phyloP scores from a whole-genome alignment of 148 eudicot genomes.

The Tetragonia tetragonoides region DNA sequence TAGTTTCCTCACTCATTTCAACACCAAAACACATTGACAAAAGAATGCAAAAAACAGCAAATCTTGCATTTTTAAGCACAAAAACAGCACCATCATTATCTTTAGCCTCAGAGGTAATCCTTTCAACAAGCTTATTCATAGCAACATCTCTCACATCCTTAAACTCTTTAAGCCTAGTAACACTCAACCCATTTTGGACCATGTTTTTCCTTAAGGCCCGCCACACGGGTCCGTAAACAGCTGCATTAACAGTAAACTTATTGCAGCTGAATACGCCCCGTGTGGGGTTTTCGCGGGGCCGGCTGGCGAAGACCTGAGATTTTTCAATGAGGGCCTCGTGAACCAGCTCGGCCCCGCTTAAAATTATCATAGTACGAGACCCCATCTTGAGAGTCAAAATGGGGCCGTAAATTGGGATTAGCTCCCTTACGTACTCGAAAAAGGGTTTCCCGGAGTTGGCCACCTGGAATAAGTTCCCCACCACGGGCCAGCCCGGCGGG shows the following conservation, averaged over 20 bases:
- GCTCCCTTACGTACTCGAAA: conserved; percentile 59
- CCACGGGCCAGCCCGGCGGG: conserved; percentile 87
- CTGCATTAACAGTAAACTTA: conserved; percentile 85
- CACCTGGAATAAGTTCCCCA: conserved; percentile 88
- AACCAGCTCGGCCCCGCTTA: conserved; percentile 54
- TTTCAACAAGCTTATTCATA: conserved; percentile 58
- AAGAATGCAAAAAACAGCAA: conserved; percentile 73
- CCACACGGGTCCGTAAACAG: conserved; percentile 81
- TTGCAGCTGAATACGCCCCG: conserved; percentile 66
- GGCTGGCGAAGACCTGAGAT: conserved; percentile 66
- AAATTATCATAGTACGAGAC: conserved; percentile 65
- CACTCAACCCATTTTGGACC: conserved; percentile 83
- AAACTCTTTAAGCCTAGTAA: conserved; percentile 48
- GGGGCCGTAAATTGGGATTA: conserved; percentile 64
- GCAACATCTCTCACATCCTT: conserved; percentile 38
- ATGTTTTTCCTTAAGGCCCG: conserved; percentile 71
- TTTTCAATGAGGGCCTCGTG: conserved; percentile 69
- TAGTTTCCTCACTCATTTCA: conserved; percentile 70
- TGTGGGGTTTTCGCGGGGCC: conserved; percentile 83
- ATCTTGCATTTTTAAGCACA: conserved; percentile 62
- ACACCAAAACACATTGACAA: conserved; percentile 81
- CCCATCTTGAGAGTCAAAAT: conserved; percentile 88
- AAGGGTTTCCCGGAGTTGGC: conserved; percentile 79
- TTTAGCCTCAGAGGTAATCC: conserved; percentile 53
- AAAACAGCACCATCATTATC: conserved; percentile 55